Evolutionary conservation across 1,139 yeast species (phyloP).

Genomic region (Blastobotrys malaysiensis): DNA sequence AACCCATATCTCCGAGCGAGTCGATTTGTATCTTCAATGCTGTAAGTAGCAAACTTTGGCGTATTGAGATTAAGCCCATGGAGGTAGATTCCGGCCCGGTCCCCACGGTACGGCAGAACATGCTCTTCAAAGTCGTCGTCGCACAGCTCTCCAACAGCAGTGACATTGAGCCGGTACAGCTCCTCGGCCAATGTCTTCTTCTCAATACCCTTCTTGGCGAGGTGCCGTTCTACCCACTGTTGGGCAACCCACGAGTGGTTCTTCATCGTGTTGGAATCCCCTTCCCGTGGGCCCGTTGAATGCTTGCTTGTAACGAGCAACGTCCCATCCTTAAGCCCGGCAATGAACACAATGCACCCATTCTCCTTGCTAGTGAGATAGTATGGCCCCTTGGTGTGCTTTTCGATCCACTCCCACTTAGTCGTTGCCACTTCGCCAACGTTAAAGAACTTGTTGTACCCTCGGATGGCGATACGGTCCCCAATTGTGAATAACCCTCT

Average conservation of each 20-base stretch:
- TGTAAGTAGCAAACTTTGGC: slow-evolving; percentile 56
- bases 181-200: slow-evolving; percentile 49
- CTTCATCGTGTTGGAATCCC: slow-evolving; percentile 35
- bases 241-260: slow-evolving; percentile 80
- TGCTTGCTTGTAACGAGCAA: slow-evolving; percentile 82
- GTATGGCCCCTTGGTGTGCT: slow-evolving; percentile 67
- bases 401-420: slow-evolving; percentile 42
- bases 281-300: slow-evolving; percentile 63
- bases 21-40: slow-evolving; percentile 51
- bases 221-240: slow-evolving; percentile 48
- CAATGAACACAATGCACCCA: slow-evolving; percentile 83
- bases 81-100: slow-evolving; percentile 73
- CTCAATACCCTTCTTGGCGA: slow-evolving; percentile 39
- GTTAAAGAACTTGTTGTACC: slow-evolving; percentile 93
- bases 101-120: slow-evolving; percentile 64
- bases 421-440: slow-evolving; percentile 59
- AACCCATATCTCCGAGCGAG: slow-evolving; percentile 77
- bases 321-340: slow-evolving; percentile 71
- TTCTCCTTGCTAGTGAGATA: slow-evolving; percentile 80
- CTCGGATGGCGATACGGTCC: slow-evolving; percentile 60
- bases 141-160: slow-evolving; percentile 91
- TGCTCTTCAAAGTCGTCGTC: slow-evolving; percentile 95
- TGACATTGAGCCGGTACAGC: slow-evolving; percentile 49
- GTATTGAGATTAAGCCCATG: slow-evolving; percentile 81
- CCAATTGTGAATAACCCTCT: slow-evolving; percentile 74